Percentiles rank a stretch among this genome's conserved stretches.
phyloP scores from a whole-genome alignment of 1,284 basidiomycete species.

The Ustilago vetiveriae region DNA sequence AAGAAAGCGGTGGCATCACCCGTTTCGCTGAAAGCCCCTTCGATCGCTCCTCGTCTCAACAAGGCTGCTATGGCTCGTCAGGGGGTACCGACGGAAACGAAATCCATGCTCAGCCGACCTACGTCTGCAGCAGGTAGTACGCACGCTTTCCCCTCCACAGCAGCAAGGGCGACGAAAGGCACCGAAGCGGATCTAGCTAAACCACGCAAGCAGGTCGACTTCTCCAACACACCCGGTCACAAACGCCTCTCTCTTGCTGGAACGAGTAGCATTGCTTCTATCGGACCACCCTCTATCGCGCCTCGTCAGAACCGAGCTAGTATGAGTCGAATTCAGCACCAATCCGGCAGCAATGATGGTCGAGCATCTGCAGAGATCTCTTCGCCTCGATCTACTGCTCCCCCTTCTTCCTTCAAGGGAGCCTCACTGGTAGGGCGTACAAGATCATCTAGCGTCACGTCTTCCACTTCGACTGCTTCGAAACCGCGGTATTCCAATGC shows the following conservation, averaged over 20 bases:
- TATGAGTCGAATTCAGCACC: constrained; percentile 8
- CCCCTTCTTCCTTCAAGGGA: not conserved
- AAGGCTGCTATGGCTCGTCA: constrained; percentile 46
- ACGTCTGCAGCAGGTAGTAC: not conserved
- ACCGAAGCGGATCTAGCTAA: too few species aligned
- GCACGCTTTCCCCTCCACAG: constrained; percentile 6
- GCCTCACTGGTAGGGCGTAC: not conserved
- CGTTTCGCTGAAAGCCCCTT: constrained; percentile 35
- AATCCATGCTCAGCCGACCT: not conserved
- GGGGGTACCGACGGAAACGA: not conserved
- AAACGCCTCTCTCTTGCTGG: constrained; percentile 18
- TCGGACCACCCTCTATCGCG: not conserved
- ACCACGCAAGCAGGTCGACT: constrained; percentile 43
- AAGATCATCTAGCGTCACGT: not conserved
- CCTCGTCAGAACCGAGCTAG: constrained; percentile 24
- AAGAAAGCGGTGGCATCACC: constrained; percentile 22
- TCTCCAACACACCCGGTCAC: constrained; percentile 50
- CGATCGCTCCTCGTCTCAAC: constrained; percentile 49
- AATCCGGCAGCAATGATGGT: too few species aligned
- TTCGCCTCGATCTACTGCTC: not conserved
- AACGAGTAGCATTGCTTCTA: constrained; percentile 9
- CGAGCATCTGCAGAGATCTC: not conserved
- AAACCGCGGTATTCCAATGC: too few species aligned
- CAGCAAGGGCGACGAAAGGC: too few species aligned
- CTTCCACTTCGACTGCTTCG: too few species aligned